Evolutionary conservation across 139 green algal species (phyloP).

Genomic region (Closterium sp.): DNA sequence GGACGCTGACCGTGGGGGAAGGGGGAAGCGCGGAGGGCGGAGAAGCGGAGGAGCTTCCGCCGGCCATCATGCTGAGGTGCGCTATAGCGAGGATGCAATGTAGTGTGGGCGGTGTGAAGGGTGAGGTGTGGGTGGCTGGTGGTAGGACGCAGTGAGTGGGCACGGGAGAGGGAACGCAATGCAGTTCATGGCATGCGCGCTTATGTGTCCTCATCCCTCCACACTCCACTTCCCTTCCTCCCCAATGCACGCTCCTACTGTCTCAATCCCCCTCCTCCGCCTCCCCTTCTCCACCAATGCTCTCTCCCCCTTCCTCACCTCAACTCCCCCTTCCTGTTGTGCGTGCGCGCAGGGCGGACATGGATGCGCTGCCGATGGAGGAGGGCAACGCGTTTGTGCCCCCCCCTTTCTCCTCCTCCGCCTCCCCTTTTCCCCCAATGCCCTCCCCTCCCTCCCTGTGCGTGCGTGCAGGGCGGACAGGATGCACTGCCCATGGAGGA

Average conservation of each 20-base stretch:
- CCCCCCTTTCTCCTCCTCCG: too few species aligned
- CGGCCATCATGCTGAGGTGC: constrained; percentile 39
- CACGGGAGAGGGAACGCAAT: not conserved
- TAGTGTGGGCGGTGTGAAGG: not conserved
- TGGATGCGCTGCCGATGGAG: constrained; percentile 43
- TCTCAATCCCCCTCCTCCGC: not conserved
- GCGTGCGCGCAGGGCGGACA: constrained; percentile 26
- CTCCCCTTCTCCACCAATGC: not conserved
- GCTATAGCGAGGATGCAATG: not conserved
- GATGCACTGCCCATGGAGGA: constrained; percentile 39
- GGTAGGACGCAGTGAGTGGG: not conserved
- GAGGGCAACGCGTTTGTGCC: constrained; percentile 2
- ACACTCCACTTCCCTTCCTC: not conserved
- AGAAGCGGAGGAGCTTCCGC: not conserved
- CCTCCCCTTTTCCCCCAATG: too few species aligned
- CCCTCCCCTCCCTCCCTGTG: too few species aligned
- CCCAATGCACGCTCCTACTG: not conserved
- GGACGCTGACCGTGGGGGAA: constrained; percentile 5
- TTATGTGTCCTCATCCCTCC: not conserved
- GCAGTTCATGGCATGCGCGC: too few species aligned
- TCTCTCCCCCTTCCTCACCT: too few species aligned
- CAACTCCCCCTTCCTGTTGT: not conserved
- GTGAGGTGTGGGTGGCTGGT: not conserved
- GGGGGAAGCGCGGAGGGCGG: not conserved
- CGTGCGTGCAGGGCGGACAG: constrained; percentile 34